Percentiles rank a stretch among this genome's conserved stretches.
Conservation (phyloP, 768 basidiomycete species). For the Aureoboletus auriporus region DNA sequence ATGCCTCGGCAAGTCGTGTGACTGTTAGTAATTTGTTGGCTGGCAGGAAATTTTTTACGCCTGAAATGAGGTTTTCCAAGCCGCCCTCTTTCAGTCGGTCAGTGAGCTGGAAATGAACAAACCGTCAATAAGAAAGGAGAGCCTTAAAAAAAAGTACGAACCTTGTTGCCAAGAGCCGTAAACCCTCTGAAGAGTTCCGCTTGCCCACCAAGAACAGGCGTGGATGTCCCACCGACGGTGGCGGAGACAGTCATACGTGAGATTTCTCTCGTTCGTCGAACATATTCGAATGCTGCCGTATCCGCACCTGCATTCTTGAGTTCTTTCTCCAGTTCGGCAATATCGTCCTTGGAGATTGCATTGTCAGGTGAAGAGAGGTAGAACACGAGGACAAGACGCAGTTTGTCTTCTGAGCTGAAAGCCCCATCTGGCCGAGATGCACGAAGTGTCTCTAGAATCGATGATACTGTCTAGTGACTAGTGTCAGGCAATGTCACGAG, state of each 20-base stretch:
- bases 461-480: conserved; percentile 56
- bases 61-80: conserved; percentile 94
- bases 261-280: conserved; percentile 87
- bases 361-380: conserved; percentile 86
- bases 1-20: conserved; percentile 88
- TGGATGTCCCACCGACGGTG: conserved; percentile 53
- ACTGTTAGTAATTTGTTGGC: conserved; percentile 90
- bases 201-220: conserved; percentile 65
- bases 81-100: conserved; percentile 92
- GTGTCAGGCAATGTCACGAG: not conserved
- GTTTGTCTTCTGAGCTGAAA: conserved; percentile 77
- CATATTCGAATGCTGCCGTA: conserved; percentile 83
- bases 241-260: conserved; percentile 84
- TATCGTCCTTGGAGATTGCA: conserved; percentile 80
- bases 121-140: not conserved
- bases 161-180: conserved; percentile 85
- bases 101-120: conserved; percentile 59
- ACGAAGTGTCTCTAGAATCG: conserved; percentile 86
- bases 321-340: conserved; percentile 83
- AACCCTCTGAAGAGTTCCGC: conserved; percentile 94
- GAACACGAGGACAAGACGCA: conserved; percentile 92
- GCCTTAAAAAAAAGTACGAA: conserved; percentile 33
- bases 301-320: conserved; percentile 81
- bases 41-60: conserved; percentile 96
- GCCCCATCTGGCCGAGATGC: conserved; percentile 59